phyloP scores from a whole-genome alignment of 2,329 filamentous ascomycete species.

The Colletotrichum lentis region DNA sequence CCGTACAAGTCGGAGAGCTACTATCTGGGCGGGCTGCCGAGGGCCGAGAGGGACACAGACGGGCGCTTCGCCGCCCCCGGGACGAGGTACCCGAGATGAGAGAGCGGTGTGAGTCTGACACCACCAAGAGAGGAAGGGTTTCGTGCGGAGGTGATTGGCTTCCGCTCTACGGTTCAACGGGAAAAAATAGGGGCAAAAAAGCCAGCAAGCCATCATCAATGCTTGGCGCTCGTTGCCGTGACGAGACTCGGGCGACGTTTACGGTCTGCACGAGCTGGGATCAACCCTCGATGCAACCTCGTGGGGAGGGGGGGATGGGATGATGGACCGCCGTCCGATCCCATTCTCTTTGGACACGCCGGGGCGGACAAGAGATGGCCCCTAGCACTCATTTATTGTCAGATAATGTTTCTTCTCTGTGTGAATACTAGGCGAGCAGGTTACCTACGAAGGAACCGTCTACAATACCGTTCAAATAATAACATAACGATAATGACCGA shows the following conservation, averaged over 20 bases:
- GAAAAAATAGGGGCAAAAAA: too few species aligned
- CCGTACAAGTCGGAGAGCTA: constrained; percentile 21
- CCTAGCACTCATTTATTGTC: not conserved
- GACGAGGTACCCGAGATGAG: not conserved
- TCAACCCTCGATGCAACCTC: too few species aligned
- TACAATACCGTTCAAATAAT: not conserved
- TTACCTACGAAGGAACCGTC: not conserved
- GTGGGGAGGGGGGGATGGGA: not conserved
- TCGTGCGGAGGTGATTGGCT: too few species aligned
- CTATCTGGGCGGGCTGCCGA: constrained; percentile 29
- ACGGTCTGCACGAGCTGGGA: not conserved
- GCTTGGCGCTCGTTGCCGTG: not conserved
- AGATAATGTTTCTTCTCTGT: not conserved
- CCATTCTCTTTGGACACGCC: not conserved
- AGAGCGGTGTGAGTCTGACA: too few species aligned
- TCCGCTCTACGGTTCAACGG: too few species aligned
- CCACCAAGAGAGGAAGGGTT: too few species aligned
- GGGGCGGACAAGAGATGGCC: not conserved
- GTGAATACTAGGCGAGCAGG: not conserved
- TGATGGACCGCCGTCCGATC: constrained; percentile 5
- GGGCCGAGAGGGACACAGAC: constrained; percentile 31
- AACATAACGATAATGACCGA: not conserved
- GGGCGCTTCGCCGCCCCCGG: constrained; percentile 24
- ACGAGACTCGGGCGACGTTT: not conserved
- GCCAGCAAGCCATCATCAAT: not conserved